A percentile compares a stretch with the other conserved stretches of the same genome.
These are phyloP conservation scores for Pseudozyma hubeiensis DNA, from an alignment of 1,284 basidiomycete species.

Conservation along the genomic window DNA sequence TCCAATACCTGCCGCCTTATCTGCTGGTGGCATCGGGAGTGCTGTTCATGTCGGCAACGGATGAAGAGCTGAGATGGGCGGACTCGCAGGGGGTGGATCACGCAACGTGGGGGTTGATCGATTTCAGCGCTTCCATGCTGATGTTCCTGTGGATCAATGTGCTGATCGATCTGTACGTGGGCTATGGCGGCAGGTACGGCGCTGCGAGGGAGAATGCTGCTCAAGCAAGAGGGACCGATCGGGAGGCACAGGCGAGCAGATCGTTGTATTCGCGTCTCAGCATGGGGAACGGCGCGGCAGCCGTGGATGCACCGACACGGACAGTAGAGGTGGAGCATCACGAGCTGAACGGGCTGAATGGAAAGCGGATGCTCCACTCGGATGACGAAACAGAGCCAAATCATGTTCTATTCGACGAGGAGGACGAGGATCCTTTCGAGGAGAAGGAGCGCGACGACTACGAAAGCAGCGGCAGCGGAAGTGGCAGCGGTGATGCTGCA, in stretches of 20 bases:
- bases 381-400: slow-evolving; percentile 19
- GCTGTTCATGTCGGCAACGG: slow-evolving; percentile 67
- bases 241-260: slow-evolving; percentile 24
- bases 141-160: slow-evolving; percentile 65
- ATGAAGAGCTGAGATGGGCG: slow-evolving; percentile 67
- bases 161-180: slow-evolving; percentile 64
- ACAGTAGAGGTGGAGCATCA: slow-evolving; percentile 14
- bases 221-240: slow-evolving; percentile 24
- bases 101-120: slow-evolving; percentile 66
- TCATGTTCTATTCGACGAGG: slow-evolving; percentile 56
- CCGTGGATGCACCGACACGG: neutral
- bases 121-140: slow-evolving; percentile 59
- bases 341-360: slow-evolving; percentile 30
- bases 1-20: slow-evolving; percentile 65
- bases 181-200: slow-evolving; percentile 58
- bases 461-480: slow-evolving; percentile 23
- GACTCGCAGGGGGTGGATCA: slow-evolving; percentile 61
- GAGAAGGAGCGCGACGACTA: slow-evolving; percentile 38
- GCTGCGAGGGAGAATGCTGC: slow-evolving; percentile 25
- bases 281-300: slow-evolving; percentile 8
- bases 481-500: slow-evolving; percentile 10
- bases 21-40: slow-evolving; percentile 60
- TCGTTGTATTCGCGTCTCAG: slow-evolving; percentile 44
- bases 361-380: slow-evolving; percentile 3
- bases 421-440: slow-evolving; percentile 54